Percentiles rank a stretch among this genome's conserved stretches.
phyloP scores from a whole-genome alignment of 257 asterid species.

The Coffea eugenioides region DNA sequence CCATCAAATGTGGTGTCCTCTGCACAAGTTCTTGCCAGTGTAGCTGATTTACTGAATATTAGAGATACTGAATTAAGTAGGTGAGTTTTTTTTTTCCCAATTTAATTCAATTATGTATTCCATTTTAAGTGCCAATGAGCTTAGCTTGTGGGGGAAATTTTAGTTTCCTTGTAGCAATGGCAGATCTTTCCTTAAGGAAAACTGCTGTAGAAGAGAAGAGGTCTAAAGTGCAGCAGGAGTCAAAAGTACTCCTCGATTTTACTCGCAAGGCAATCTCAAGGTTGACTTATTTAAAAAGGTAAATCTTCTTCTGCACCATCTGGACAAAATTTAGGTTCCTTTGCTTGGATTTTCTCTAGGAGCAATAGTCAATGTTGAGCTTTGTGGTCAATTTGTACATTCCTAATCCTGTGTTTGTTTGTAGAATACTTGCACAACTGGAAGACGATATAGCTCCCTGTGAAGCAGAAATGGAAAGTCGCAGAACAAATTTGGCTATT shows the following conservation, averaged over 20 bases:
- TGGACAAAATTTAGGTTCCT: slow-evolving; percentile 8
- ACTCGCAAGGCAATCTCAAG: slow-evolving; percentile 97
- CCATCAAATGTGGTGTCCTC: slow-evolving; percentile 83
- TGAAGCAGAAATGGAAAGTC: slow-evolving; percentile 90
- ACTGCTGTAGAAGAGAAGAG: slow-evolving; percentile 97
- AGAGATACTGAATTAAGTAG: slow-evolving; percentile 97
- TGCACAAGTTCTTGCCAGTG: slow-evolving; percentile 88
- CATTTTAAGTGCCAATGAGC: slow-evolving; percentile 11
- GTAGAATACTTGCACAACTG: slow-evolving; percentile 82
- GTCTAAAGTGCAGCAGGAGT: slow-evolving; percentile 82
- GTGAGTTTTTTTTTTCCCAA: slow-evolving; percentile 36
- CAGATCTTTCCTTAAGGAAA: slow-evolving; percentile 84
- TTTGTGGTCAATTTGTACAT: slow-evolving; percentile 13
- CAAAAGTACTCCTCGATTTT: slow-evolving; percentile 90
- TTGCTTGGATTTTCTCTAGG: neutral
- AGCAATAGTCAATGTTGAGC: neutral
- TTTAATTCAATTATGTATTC: neutral
- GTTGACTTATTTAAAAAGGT: slow-evolving; percentile 89
- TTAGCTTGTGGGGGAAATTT: slow-evolving; percentile 29
- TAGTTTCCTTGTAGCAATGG: slow-evolving; percentile 93
- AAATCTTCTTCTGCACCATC: slow-evolving; percentile 11
- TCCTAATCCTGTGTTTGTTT: slow-evolving; percentile 12
- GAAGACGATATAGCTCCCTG: slow-evolving; percentile 92
- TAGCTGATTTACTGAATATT: slow-evolving; percentile 82
- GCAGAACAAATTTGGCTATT: slow-evolving; percentile 76